Conservation (phyloP, 139 green algal genomes). For the Chlorella sp. region DNA sequence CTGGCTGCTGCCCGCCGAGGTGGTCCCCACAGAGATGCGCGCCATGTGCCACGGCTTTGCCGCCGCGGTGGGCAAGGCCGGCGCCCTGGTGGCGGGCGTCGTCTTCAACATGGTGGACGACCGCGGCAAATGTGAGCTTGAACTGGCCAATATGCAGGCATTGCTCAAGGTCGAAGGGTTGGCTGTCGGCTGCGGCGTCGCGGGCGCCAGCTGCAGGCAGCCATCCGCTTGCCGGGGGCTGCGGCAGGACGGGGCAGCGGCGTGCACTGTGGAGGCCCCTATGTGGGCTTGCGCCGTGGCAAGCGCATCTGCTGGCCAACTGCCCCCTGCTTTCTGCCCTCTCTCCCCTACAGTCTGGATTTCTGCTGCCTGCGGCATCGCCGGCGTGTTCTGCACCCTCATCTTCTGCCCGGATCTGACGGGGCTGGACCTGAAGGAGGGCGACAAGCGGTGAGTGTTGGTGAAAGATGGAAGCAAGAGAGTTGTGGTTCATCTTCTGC, state of each 20-base stretch:
- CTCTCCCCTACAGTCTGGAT: slow-evolving; percentile 38
- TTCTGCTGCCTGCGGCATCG: slow-evolving; percentile 52
- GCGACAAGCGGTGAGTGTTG: slow-evolving; percentile 25
- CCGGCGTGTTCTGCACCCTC: slow-evolving; percentile 54
- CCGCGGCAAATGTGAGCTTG: no score
- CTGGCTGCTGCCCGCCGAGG: slow-evolving; percentile 66
- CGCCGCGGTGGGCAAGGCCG: slow-evolving; percentile 50
- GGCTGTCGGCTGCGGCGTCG: no score
- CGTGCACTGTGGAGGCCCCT: no score
- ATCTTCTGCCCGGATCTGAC: slow-evolving; percentile 71
- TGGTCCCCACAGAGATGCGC: slow-evolving; percentile 76
- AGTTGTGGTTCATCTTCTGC: slow-evolving; percentile 44
- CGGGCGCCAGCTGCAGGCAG: no score
- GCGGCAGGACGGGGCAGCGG: neutral
- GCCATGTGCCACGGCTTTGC: slow-evolving; percentile 63
- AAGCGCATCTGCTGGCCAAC: no score
- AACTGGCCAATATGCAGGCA: no score
- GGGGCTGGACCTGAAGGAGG: slow-evolving; percentile 68
- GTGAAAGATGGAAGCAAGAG: no score
- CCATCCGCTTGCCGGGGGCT: neutral
- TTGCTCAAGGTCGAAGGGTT: no score
- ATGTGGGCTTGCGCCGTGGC: no score
- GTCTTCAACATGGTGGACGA: slow-evolving; percentile 48
- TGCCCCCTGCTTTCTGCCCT: neutral
- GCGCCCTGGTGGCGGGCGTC: slow-evolving; percentile 60